Percentiles rank a stretch among this genome's conserved stretches.
These are phyloP conservation scores for Erysiphe pulchra DNA, from an alignment of 2,329 filamentous ascomycete genomes.

Conservation along the genomic window DNA sequence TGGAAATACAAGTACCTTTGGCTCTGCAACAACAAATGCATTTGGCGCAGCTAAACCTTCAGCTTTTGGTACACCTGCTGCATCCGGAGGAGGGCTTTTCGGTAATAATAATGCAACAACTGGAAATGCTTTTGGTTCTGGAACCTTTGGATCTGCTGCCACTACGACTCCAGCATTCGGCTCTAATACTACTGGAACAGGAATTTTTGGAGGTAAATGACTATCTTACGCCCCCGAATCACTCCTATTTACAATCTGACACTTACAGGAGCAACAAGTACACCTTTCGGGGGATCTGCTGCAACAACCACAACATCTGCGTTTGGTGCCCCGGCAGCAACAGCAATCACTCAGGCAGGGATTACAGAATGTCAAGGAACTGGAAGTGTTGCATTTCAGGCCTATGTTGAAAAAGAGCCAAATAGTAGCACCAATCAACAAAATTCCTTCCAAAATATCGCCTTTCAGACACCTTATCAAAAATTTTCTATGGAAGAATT, in stretches of 20 bases:
- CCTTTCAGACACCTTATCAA: slow-evolving; percentile 56
- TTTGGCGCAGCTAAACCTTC: slow-evolving; percentile 15
- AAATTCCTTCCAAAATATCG: slow-evolving; percentile 53
- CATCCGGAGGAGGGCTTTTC: slow-evolving; percentile 25
- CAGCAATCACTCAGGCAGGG: slow-evolving; percentile 20
- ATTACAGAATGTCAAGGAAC: slow-evolving; percentile 42
- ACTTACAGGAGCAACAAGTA: slow-evolving; percentile 6
- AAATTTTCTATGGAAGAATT: slow-evolving; percentile 81
- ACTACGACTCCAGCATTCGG: slow-evolving; percentile 11
- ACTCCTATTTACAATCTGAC: slow-evolving; percentile 9
- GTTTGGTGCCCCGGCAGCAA: slow-evolving; percentile 18
- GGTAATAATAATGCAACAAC: slow-evolving; percentile 15
- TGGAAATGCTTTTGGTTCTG: slow-evolving; percentile 14
- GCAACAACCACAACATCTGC: slow-evolving; percentile 14
- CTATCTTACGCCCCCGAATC: slow-evolving; percentile 2
- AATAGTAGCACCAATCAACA: slow-evolving; percentile 23
- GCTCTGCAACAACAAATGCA: slow-evolving; percentile 14
- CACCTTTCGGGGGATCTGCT: slow-evolving; percentile 17
- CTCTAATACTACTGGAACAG: slow-evolving; percentile 6
- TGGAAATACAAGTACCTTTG: slow-evolving; percentile 19
- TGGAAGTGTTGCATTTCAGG: slow-evolving; percentile 38
- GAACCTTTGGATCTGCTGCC: slow-evolving; percentile 18
- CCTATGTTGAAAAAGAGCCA: slow-evolving; percentile 48
- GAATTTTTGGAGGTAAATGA: slow-evolving; percentile 9
- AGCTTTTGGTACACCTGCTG: slow-evolving; percentile 21